Evolutionary conservation across 2,329 filamentous ascomycete species (phyloP), one percentile per base, ranked within the genome.

Genomic region (Colletotrichum sp.): DNA sequence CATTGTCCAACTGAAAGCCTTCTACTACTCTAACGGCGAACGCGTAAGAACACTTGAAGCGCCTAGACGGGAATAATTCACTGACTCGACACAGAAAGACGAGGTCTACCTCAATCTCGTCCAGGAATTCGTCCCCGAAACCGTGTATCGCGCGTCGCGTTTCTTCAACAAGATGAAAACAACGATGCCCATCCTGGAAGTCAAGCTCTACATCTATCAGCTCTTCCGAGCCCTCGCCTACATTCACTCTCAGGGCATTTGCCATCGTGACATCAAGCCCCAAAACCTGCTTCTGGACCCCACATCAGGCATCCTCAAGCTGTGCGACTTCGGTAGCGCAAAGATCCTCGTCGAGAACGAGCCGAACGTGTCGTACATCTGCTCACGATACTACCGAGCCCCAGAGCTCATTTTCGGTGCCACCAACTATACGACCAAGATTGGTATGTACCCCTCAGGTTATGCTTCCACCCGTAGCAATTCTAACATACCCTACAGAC

Each of bases 101-200:
- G 97, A 99, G 88, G 97, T 99, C 49, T 99, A 99, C 86, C 93
- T 99, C 80, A 99, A 99, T 84, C 91, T 99, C 77, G 96, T 99
- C 68, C 95, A 99, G 85, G 97, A 99, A 85, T 99, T 96, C 82
- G 97, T 99, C 66, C 97, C 97, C 67, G 97, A 99, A 89, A 99
- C 97, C 15, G 97, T 99, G 68, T 99, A 99, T 87, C 94, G 97
- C 83, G 97, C 97, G 59, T 99, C 97, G 78, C 94, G 97, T 82
- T 99, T 98, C 89, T 99, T 99, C 91, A 99, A 98, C 91, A 99
- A 99, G 90, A 94, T 99, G 94, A 99, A 99, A 93, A 98, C 96
- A 8, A 98, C 96, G 69, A 99, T 99, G 97, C 97, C 97, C 18
- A 98, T 96, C 81, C 92, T 99, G 81, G 97, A 99, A 87, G 96